These are phyloP conservation scores for Fusarium ramigenum DNA, from an alignment of 2,329 filamentous ascomycete species.

Conservation along the genomic window DNA sequence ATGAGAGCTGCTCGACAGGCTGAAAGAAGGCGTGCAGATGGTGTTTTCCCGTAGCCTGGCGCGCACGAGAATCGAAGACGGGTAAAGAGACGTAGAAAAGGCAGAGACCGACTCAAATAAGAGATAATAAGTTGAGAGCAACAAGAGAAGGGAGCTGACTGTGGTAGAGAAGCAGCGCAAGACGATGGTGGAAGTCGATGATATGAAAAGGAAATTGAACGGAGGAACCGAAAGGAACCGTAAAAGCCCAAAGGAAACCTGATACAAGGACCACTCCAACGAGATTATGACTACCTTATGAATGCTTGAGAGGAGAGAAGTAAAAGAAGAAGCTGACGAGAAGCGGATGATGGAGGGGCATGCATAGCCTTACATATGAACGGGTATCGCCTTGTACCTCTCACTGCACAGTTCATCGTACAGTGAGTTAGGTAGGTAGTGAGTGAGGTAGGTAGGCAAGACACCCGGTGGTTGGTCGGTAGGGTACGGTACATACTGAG, in stretches of 20 bases:
- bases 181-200: neutral
- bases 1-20: slow-evolving; percentile 12
- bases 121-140: slow-evolving; percentile 7
- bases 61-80: neutral
- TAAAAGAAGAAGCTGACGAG: slow-evolving; percentile 9
- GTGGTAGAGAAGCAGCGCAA: slow-evolving; percentile 1
- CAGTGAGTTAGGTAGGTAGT: slow-evolving; percentile 16
- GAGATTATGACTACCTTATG: slow-evolving; percentile 6
- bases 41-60: slow-evolving; percentile 1
- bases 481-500: neutral
- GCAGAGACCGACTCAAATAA: neutral
- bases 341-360: slow-evolving; percentile 9
- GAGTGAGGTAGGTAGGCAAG: neutral
- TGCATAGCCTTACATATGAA: neutral
- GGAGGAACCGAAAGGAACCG: slow-evolving; percentile 16
- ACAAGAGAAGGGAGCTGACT: neutral
- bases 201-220: slow-evolving; percentile 19
- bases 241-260: slow-evolving; percentile 27
- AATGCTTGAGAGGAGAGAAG: slow-evolving; percentile 8
- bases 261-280: slow-evolving; percentile 23
- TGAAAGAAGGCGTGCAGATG: neutral
- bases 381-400: neutral
- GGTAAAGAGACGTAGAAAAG: neutral
- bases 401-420: slow-evolving; percentile 11
- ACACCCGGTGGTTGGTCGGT: neutral